A percentile compares a stretch with the other conserved stretches of the same genome.
phyloP scores from a whole-genome alignment of 441 rosid genomes.

The Francoa sonchifolia region DNA sequence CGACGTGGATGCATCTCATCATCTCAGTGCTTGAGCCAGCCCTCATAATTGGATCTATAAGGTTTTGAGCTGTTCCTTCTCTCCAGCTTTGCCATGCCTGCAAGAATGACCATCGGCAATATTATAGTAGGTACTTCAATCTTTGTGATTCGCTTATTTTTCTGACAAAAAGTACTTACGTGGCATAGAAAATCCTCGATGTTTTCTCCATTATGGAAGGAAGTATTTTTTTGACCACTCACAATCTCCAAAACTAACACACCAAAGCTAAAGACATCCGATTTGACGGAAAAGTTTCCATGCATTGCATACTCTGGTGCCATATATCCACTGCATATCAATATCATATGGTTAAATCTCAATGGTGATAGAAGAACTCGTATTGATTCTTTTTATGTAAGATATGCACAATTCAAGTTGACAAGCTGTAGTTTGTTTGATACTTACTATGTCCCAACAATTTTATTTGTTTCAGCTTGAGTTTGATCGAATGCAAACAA shows the following conservation, averaged over 20 bases:
- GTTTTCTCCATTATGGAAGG: conserved; percentile 5
- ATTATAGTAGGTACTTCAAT: too few species aligned
- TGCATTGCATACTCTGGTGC: conserved; percentile 23
- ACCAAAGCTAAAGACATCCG: conserved; percentile 36
- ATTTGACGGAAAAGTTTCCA: conserved; percentile 35
- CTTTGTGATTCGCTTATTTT: too few species aligned
- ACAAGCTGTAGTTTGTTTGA: too few species aligned
- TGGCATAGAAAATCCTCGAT: conserved; percentile 11
- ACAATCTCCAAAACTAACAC: conserved; percentile 21
- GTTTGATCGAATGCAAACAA: conserved; percentile 26
- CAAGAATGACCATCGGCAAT: too few species aligned
- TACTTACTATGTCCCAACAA: conserved; percentile 45
- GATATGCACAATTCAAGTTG: neutral
- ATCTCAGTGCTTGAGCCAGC: conserved; percentile 20
- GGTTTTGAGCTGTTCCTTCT: conserved; percentile 14
- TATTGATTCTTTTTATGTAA: neutral
- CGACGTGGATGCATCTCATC: conserved; percentile 43
- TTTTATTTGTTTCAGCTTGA: conserved; percentile 19
- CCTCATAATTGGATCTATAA: conserved; percentile 19
- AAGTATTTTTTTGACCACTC: conserved; percentile 13
- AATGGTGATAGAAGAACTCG: neutral
- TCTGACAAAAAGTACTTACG: too few species aligned
- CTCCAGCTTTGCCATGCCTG: conserved; percentile 43
- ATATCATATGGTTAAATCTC: neutral
- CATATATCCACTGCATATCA: conserved; percentile 13